Evolutionary conservation across 805 yeast genomes (phyloP), one percentile per base, ranked within the genome.

Genomic region (Candida chauliodis): DNA sequence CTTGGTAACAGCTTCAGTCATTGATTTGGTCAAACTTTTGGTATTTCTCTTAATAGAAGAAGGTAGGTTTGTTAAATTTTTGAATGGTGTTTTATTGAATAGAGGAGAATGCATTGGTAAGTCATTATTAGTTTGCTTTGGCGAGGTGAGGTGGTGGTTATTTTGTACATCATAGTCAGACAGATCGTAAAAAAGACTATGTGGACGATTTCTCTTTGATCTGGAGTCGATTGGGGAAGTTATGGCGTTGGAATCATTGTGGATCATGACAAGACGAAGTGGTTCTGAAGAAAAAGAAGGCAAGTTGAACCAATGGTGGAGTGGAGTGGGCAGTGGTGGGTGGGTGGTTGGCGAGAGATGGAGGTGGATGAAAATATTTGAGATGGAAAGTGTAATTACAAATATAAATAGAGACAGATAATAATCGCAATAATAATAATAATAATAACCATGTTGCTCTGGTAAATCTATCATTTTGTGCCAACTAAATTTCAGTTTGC

Each of bases 1-100:
- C 35, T 51, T 55, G 31, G 53, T 42, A 28, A 48, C 52, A 36
- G 36, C 49, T 15, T 28, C 33, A 20, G 50, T 44, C 51, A 50
- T 42, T 23, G 55, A 48, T 37, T 46, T 43, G 8, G 54, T 49
- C 18, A 53, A 41, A 28, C 40, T 42, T 31, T 47, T 49, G 16
- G 51, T 52, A 6, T 58, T 49, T 42, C 49, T 46, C 41, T 51
- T 52, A 49, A 55, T 48, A 16, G 40, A 40, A 16, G 6, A 18
- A 7, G 40, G 26, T 37, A 56, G 36, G 28, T 58, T 58, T 33
- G 62, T 43, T 26, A 62, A 34, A 43, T 58, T 61, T 31, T 42
- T 44, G 44, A 62, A 59, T 6, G 66, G 60, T 15, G 48, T 48
- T 23, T 61, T 9, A 28, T 28, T 18, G 14, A 35, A 35, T 13